Evolutionary conservation across 1,139 yeast species (phyloP).

Genomic region (Suhomyces chickasaworum): DNA sequence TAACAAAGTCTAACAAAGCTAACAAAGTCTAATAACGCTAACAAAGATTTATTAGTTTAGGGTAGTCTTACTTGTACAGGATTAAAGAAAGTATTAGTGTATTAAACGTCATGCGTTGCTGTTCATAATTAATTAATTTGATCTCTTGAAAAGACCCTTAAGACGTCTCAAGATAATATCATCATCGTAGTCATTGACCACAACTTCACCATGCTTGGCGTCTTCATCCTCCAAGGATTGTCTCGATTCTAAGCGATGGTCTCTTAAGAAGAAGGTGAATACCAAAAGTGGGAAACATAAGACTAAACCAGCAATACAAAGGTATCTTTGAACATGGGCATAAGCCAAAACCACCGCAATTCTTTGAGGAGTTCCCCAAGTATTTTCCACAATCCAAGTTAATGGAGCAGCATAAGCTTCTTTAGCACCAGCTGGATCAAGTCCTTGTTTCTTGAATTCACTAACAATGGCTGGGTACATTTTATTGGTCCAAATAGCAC

Average conservation of each 20-base stretch:
- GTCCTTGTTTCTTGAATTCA: conserved; percentile 18
- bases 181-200: conserved; percentile 44
- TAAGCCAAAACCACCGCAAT: conserved; percentile 58
- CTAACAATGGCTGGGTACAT: conserved; percentile 34
- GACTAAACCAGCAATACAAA: conserved; percentile 55
- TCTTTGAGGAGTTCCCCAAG: conserved; percentile 67
- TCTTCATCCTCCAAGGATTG: conserved; percentile 35
- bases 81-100: background rate
- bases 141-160: conserved; percentile 13
- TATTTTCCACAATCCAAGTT: conserved; percentile 43
- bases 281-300: conserved; percentile 55
- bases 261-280: conserved; percentile 55
- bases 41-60: too few relatives aligned
- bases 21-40: too few relatives aligned
- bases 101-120: background rate
- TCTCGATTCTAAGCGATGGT: conserved; percentile 47
- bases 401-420: conserved; percentile 59
- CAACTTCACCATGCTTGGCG: conserved; percentile 32
- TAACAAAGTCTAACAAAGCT: too few relatives aligned
- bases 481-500: conserved; percentile 64
- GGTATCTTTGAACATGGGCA: conserved; percentile 57
- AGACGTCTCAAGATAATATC: conserved; percentile 16
- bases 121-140: background rate
- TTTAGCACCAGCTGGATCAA: conserved; percentile 34
- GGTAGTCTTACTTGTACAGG: background rate